These are phyloP conservation scores for Tolypocladium paradoxum DNA, from an alignment of 2,329 filamentous ascomycete genomes.

Conservation along the genomic window DNA sequence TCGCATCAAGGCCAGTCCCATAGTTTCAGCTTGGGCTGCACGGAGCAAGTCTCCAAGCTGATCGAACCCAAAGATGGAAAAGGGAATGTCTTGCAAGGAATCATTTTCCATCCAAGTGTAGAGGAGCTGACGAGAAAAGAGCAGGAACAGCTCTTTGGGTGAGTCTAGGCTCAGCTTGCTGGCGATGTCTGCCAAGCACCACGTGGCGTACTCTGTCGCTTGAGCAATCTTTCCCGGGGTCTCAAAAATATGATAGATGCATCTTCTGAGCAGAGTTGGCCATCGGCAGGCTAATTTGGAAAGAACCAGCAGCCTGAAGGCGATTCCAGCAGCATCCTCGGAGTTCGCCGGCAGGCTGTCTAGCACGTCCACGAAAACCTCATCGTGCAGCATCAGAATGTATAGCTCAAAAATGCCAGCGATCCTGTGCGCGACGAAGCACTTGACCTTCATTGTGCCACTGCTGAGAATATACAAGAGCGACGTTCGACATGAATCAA, in stretches of 20 bases:
- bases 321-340: slow-evolving; percentile 70
- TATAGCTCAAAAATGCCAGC: slow-evolving; percentile 71
- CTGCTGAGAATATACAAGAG: slow-evolving; percentile 62
- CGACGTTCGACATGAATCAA: slow-evolving; percentile 54
- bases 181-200: slow-evolving; percentile 60
- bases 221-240: slow-evolving; percentile 62
- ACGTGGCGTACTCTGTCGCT: slow-evolving; percentile 59
- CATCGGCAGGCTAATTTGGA: slow-evolving; percentile 69
- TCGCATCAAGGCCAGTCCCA: slow-evolving; percentile 75
- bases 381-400: slow-evolving; percentile 72
- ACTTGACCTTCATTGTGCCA: slow-evolving; percentile 62
- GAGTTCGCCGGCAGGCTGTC: slow-evolving; percentile 63
- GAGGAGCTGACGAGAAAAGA: slow-evolving; percentile 82
- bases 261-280: slow-evolving; percentile 75
- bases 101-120: slow-evolving; percentile 78
- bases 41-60: slow-evolving; percentile 57
- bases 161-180: slow-evolving; percentile 51
- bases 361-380: slow-evolving; percentile 77
- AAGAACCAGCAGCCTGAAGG: slow-evolving; percentile 67
- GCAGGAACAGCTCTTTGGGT: slow-evolving; percentile 60
- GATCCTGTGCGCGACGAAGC: slow-evolving; percentile 58
- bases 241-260: slow-evolving; percentile 91
- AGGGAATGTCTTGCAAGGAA: slow-evolving; percentile 64
- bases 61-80: slow-evolving; percentile 69
- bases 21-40: slow-evolving; percentile 65